phyloP scores from a whole-genome alignment of 345 rosid genomes.

The Carallia brachiata region DNA sequence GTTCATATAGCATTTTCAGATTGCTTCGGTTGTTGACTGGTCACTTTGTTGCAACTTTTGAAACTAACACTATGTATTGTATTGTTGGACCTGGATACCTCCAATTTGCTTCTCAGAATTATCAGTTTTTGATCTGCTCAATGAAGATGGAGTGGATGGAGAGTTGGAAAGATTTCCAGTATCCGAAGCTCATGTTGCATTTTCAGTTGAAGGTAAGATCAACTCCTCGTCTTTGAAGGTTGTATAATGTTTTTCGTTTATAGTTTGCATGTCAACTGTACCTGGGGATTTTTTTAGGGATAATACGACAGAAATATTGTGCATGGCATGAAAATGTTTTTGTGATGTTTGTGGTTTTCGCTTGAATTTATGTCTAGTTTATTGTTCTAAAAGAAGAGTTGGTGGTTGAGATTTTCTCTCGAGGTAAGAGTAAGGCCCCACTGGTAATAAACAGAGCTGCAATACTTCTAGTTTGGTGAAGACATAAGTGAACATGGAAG shows the following conservation, averaged over 20 bases:
- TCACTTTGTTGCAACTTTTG: background rate
- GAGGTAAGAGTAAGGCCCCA: background rate
- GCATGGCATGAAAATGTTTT: conserved; percentile 5
- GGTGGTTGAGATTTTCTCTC: background rate
- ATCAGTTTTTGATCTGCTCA: conserved; percentile 73
- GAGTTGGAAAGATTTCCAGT: conserved; percentile 33
- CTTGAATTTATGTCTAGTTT: background rate
- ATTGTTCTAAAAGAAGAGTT: conserved; percentile 1
- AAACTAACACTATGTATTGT: background rate
- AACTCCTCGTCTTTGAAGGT: background rate
- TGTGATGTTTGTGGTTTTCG: background rate
- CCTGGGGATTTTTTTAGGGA: background rate
- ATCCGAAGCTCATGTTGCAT: conserved; percentile 72
- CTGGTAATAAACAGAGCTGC: background rate
- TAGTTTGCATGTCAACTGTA: background rate
- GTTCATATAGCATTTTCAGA: background rate
- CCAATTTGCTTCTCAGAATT: conserved; percentile 41
- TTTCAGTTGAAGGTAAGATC: conserved; percentile 73
- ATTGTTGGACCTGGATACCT: background rate
- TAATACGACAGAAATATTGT: background rate
- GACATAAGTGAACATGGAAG: conserved; percentile 11
- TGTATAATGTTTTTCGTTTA: background rate
- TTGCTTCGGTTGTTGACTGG: background rate
- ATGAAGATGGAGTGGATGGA: conserved; percentile 50
- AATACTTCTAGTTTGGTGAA: background rate